These are phyloP conservation scores for Nicotiana tabacum DNA, from an alignment of 257 asterid genomes.

Conservation along the genomic window DNA sequence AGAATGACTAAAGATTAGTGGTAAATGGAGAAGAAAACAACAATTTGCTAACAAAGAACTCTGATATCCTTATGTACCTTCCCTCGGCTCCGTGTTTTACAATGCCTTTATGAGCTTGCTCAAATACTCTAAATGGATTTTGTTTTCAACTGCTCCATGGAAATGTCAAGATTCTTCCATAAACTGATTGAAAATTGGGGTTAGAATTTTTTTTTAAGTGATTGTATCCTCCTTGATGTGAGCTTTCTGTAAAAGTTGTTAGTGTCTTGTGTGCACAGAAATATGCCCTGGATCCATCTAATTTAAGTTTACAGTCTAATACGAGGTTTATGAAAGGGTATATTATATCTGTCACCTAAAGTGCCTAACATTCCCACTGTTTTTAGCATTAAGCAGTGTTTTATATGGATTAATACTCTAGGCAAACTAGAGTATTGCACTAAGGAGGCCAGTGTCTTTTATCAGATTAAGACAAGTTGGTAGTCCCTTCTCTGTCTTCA, in stretches of 20 bases:
- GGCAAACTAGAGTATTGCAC: neutral
- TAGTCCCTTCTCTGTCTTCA: neutral
- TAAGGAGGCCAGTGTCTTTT: neutral
- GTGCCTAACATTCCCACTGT: neutral
- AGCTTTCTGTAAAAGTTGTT: neutral
- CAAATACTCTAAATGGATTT: neutral
- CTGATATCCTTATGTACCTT: neutral
- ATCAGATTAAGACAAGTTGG: neutral
- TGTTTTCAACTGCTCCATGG: neutral
- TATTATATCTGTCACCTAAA: neutral
- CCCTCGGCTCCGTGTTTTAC: neutral
- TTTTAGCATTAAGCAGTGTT: neutral
- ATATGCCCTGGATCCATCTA: neutral
- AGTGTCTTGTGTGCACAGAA: neutral
- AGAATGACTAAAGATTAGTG: neutral
- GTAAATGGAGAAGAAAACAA: neutral
- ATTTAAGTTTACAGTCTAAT: neutral
- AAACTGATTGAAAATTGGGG: neutral
- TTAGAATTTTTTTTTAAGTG: neutral
- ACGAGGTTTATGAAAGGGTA: neutral
- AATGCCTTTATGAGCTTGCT: neutral
- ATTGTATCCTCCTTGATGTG: neutral
- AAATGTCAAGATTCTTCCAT: neutral
- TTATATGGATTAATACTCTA: neutral
- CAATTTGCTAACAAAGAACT: neutral